A percentile compares a stretch with the other conserved stretches of the same genome.
These are phyloP conservation scores for Sporisorium sorghi DNA, from an alignment of 1,284 basidiomycete genomes.

Conservation along the genomic window DNA sequence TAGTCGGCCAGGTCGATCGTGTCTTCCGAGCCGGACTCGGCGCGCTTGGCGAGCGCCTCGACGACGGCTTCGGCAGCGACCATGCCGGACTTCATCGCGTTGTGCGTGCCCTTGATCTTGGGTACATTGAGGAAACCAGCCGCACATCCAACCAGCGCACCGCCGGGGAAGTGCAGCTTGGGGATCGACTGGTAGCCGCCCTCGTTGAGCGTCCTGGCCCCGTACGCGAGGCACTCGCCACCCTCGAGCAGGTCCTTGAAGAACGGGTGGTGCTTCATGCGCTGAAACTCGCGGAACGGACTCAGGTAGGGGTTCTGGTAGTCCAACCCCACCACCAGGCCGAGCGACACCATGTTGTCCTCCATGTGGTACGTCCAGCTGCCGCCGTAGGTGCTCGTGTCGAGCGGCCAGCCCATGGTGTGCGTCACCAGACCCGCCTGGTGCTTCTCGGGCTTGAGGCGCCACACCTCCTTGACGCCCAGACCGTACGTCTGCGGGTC, in stretches of 20 bases:
- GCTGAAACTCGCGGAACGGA: slow-evolving; percentile 93
- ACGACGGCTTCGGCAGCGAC: slow-evolving; percentile 90
- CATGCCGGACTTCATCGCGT: slow-evolving; percentile 99
- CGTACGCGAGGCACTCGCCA: slow-evolving; percentile 86
- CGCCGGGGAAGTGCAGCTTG: slow-evolving; percentile 91
- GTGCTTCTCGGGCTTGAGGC: slow-evolving; percentile 82
- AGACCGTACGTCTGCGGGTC: slow-evolving; percentile 97
- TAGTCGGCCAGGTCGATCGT: slow-evolving; percentile 82
- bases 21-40: slow-evolving; percentile 62
- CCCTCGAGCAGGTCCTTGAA: slow-evolving; percentile 84
- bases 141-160: slow-evolving; percentile 92
- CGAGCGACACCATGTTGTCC: slow-evolving; percentile 88
- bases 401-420: slow-evolving; percentile 93
- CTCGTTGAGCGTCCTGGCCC: slow-evolving; percentile 90
- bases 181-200: slow-evolving; percentile 95
- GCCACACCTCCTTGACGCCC: slow-evolving; percentile 98
- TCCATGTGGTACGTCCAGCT: slow-evolving; percentile 97
- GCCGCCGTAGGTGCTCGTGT: slow-evolving; percentile 88
- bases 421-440: slow-evolving; percentile 88
- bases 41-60: slow-evolving; percentile 73
- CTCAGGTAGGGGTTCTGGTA: slow-evolving; percentile 93
- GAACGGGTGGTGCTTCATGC: slow-evolving; percentile 97
- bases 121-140: slow-evolving; percentile 95
- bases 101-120: slow-evolving; percentile 99
- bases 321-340: slow-evolving; percentile 92